These are phyloP conservation scores for Hypoxylon sp. DNA, from an alignment of 2,329 filamentous ascomycete species.

Conservation along the genomic window DNA sequence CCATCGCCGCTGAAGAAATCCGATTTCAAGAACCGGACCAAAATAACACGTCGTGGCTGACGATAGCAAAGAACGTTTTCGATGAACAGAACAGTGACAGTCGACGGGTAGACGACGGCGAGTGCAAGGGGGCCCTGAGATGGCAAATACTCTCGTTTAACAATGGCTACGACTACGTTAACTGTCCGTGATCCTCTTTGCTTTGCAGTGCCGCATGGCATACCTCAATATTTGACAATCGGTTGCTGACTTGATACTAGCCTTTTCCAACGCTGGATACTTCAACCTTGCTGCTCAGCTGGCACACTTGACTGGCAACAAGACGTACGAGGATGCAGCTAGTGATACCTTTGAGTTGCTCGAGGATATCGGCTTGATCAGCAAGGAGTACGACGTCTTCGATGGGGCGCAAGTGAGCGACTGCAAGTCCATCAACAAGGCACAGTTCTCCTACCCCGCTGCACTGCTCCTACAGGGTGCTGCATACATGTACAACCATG, in stretches of 20 bases:
- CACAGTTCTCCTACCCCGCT: slow-evolving; percentile 64
- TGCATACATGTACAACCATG: slow-evolving; percentile 57
- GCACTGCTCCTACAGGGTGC: slow-evolving; percentile 61
- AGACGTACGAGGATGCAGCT: slow-evolving; percentile 71
- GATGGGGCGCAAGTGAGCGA: slow-evolving; percentile 59
- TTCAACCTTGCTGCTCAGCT: slow-evolving; percentile 68
- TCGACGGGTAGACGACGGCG: slow-evolving; percentile 62
- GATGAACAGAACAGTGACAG: slow-evolving; percentile 64
- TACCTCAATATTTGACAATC: not conserved
- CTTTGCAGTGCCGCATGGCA: not conserved
- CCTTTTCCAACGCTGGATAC: slow-evolving; percentile 59
- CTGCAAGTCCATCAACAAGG: slow-evolving; percentile 60
- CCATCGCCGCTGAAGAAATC: slow-evolving; percentile 71
- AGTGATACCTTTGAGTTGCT: slow-evolving; percentile 67
- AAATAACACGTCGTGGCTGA: slow-evolving; percentile 67
- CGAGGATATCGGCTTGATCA: slow-evolving; percentile 58
- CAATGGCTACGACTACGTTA: slow-evolving; percentile 63
- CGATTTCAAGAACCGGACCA: slow-evolving; percentile 66
- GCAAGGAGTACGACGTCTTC: slow-evolving; percentile 58
- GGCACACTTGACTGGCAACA: slow-evolving; percentile 70
- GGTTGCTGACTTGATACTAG: slow-evolving; percentile 26
- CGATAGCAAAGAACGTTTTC: slow-evolving; percentile 72
- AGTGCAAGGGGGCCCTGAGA: slow-evolving; percentile 70
- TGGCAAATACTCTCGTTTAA: slow-evolving; percentile 75
- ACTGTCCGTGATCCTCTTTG: slow-evolving; percentile 46